Evolutionary conservation across 306 rosid species (phyloP), one percentile per base, ranked within the genome.

Genomic region (Quercus glauca): DNA sequence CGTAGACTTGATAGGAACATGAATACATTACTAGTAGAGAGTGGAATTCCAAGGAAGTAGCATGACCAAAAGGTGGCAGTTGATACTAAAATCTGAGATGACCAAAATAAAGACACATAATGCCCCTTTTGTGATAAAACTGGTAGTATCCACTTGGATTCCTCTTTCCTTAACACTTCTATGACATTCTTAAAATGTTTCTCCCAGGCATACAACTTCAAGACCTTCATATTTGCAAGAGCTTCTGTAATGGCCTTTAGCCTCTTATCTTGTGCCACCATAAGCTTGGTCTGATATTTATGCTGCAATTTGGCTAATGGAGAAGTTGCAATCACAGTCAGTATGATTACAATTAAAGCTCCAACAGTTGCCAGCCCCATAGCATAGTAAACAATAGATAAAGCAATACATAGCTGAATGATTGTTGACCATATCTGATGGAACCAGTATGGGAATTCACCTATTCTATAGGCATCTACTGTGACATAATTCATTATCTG

Each of bases 1-100:
- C 81, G 49, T 29, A 82, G 43, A 12, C 70, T 72, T 37, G 81
- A 78, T n/a, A 82, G 63, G 72, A 82, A 77, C 56, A 81, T 77
- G 55, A 77, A 82, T 4, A 72, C 78, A 64, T 77, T 72, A 73
- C 26, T 65, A 61, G 78, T 15, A 19, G 72, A 53, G 55, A 82
- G 81, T 68, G 64, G 55, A 68, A 26, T 23, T 28, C 70, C 85
- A 21, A 82, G 78, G 60, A 76, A 72, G 68, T 82, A 82, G 78
- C 85, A 82, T 25, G 80, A 51, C 73, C 74, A 77, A 29, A 82
- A 82, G 23, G 78, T 71, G n/a, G 26, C 56, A 13, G 69, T 65
- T 23, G 80, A 57, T 6, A 64, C 78, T 6, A 77, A 20, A 12
- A 77, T 5, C 10, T 78, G 78, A 73, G 85, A 71, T 12, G 81